Conservation (phyloP, 306 rosid species). For the Urtica urens region DNA sequence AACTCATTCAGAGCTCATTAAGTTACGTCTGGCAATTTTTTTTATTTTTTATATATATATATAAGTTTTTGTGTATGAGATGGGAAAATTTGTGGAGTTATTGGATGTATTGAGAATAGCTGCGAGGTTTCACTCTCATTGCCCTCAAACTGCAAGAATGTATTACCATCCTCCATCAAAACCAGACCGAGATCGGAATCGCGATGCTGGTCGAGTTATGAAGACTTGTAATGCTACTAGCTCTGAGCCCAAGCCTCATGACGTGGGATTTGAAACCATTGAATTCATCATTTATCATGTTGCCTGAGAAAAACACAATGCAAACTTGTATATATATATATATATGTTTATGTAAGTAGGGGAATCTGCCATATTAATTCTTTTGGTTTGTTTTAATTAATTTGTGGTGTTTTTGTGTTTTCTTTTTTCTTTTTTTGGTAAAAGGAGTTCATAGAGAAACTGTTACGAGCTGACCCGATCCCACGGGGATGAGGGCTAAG, state of each 20-base stretch:
- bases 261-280: conserved; percentile 5
- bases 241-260: conserved; percentile 8
- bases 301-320: neutral
- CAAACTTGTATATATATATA: too few species aligned
- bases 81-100: conserved; percentile 37
- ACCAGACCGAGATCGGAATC: conserved; percentile 2
- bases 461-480: too few species aligned
- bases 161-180: conserved; percentile 43
- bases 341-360: too few species aligned
- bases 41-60: neutral
- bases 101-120: conserved; percentile 42
- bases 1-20: too few species aligned
- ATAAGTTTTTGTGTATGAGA: neutral
- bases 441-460: too few species aligned
- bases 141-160: conserved; percentile 43
- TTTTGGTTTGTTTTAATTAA: too few species aligned
- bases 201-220: neutral
- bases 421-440: too few species aligned
- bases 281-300: conserved; percentile 20
- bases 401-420: too few species aligned
- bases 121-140: conserved; percentile 43
- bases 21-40: too few species aligned
- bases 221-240: neutral
- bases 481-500: too few species aligned
- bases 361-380: too few species aligned